These are phyloP conservation scores for Nicotiana benthamiana DNA, from an alignment of 257 asterid genomes.

Conservation along the genomic window DNA sequence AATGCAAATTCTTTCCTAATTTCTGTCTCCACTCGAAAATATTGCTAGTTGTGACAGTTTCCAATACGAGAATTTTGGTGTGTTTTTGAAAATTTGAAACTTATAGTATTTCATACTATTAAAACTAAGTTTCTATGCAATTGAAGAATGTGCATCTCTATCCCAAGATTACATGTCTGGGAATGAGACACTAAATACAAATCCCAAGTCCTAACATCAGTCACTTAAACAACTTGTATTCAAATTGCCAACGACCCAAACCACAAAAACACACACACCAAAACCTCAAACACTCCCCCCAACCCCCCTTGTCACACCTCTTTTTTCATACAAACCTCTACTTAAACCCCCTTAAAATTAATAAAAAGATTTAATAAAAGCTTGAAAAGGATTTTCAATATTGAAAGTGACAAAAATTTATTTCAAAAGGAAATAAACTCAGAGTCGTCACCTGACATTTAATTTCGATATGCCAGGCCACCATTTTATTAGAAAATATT, in stretches of 20 bases:
- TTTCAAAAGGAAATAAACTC: too few relatives aligned
- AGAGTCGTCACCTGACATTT: too few relatives aligned
- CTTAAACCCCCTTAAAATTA: too few relatives aligned
- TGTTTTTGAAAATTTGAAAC: background rate
- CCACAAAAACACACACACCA: background rate
- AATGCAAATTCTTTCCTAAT: too few relatives aligned
- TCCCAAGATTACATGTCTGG: background rate
- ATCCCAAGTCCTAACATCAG: background rate
- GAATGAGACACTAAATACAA: background rate
- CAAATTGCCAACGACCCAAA: background rate
- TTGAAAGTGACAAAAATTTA: too few relatives aligned
- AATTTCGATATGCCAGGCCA: too few relatives aligned
- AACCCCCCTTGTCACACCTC: too few relatives aligned
- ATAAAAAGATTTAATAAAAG: too few relatives aligned
- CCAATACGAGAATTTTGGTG: background rate
- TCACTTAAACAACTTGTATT: background rate
- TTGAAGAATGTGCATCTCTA: background rate
- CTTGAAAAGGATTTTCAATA: too few relatives aligned
- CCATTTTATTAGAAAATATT: too few relatives aligned
- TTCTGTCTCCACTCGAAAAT: background rate
- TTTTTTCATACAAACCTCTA: too few relatives aligned
- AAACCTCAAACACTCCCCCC: background rate
- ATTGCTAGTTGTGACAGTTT: background rate
- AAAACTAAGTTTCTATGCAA: background rate
- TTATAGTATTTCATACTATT: background rate